Percentiles rank a stretch among this genome's conserved stretches.
phyloP scores from a whole-genome alignment of 2,329 filamentous ascomycete species.

The Phoma sp. region DNA sequence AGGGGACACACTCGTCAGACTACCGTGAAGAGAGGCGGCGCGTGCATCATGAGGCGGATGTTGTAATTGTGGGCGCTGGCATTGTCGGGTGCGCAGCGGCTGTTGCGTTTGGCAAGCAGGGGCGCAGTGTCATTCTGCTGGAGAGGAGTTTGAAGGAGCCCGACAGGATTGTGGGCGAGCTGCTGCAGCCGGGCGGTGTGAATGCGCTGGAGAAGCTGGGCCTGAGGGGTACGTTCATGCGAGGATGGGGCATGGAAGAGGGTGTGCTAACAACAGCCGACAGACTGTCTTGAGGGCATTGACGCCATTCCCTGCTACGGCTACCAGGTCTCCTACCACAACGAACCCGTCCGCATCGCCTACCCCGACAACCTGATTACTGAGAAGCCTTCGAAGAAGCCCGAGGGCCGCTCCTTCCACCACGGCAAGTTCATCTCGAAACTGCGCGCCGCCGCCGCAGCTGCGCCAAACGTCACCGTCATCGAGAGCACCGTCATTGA shows the following conservation, averaged over 20 bases:
- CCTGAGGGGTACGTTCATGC: conserved; percentile 56
- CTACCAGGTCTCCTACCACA: conserved; percentile 87
- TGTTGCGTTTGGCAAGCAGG: conserved; percentile 84
- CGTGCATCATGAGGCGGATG: conserved; percentile 72
- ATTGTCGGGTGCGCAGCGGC: conserved; percentile 88
- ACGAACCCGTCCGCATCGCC: conserved; percentile 74
- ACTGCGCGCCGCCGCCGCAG: conserved; percentile 76
- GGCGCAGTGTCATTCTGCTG: conserved; percentile 86
- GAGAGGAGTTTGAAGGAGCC: conserved; percentile 91
- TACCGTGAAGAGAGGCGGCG: conserved; percentile 56
- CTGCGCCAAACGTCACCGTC: conserved; percentile 83
- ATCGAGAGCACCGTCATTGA: conserved; percentile 87
- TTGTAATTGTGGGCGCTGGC: conserved; percentile 91
- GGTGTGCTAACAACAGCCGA: conserved; percentile 12
- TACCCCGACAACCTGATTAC: conserved; percentile 71
- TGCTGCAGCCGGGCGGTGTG: conserved; percentile 92
- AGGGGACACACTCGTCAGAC: conserved; percentile 29
- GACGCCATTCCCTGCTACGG: conserved; percentile 84
- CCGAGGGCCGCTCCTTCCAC: conserved; percentile 85
- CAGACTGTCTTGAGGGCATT: conserved; percentile 84
- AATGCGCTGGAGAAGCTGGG: conserved; percentile 81
- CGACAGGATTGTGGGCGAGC: conserved; percentile 93
- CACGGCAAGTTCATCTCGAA: conserved; percentile 92
- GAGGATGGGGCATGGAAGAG: no score
- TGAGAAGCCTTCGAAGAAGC: conserved; percentile 48